Evolutionary conservation across 2,329 filamentous ascomycete species (phyloP).

Genomic region (Penicillium sclerotigenum): DNA sequence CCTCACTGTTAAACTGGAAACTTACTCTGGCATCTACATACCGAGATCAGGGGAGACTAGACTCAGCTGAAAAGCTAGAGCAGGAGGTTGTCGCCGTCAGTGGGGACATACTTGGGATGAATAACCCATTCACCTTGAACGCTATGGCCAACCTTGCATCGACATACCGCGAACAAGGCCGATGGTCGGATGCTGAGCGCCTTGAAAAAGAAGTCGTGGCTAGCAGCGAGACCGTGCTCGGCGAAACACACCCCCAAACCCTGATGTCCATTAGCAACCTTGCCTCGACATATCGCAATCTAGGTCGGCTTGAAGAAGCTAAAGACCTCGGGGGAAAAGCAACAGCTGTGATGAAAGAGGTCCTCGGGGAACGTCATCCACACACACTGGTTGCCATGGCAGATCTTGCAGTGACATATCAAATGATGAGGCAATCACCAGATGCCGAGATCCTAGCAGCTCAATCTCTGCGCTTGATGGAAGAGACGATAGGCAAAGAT

Average conservation of each 20-base stretch:
- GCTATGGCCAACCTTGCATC: conserved; percentile 16
- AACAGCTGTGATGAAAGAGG: conserved; percentile 1
- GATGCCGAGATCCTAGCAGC: conserved; percentile 2
- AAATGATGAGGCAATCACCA: background rate
- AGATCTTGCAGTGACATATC: conserved; percentile 12
- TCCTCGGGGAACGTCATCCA: conserved; percentile 11
- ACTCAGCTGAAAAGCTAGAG: conserved; percentile 8
- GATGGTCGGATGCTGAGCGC: conserved; percentile 12
- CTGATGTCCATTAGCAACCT: conserved; percentile 18
- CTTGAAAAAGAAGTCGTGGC: conserved; percentile 13
- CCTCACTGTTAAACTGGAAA: conserved; percentile 12
- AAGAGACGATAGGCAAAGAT: conserved; percentile 8
- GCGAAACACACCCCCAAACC: conserved; percentile 15
- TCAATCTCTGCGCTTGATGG: conserved; percentile 4
- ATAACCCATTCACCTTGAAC: conserved; percentile 9
- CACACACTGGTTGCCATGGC: conserved; percentile 8
- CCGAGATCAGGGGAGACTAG: conserved; percentile 10
- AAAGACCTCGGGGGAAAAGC: conserved; percentile 10
- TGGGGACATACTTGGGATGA: conserved; percentile 2
- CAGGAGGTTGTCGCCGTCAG: conserved; percentile 5
- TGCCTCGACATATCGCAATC: conserved; percentile 12
- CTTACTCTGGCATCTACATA: conserved; percentile 12
- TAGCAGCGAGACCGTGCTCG: conserved; percentile 4
- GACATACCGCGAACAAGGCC: conserved; percentile 12
- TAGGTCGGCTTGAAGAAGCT: conserved; percentile 12